Base-by-base conservation (phyloP, 192 early-diverging fungal genomes). In the Coemansia sp. region DNA sequence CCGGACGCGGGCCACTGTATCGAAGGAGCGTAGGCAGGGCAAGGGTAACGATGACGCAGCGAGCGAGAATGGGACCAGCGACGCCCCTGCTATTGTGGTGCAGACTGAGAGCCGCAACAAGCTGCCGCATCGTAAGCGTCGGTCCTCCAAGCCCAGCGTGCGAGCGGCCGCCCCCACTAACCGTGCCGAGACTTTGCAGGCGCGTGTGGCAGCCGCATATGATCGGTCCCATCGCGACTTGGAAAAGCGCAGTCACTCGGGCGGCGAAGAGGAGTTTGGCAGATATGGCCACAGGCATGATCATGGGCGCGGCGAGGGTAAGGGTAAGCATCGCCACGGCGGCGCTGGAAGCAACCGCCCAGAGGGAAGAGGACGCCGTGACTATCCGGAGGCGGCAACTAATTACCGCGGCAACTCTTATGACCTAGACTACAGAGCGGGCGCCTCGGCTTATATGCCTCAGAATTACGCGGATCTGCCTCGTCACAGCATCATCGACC, bases 401-500 rank as follows among this genome's bases (percentile, higher is more conserved):
- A n/a, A 43, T 28, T 68, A 71, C 35, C 39, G 50, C 32, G 76
- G 63, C n/a, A 49, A 57, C 17, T 30, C 68, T 6, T 73, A 76
- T 23, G 69, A 49, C 16, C 47, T 53, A n/a, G 72, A 71, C 57
- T 74, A 68, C 46, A 57, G 66, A 4, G 40, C 60, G 44, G 65
- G 65, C 35, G 49, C 62, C 23, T 44, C 69, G 58, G 35, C 50
- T 9, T 78, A 67, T 49, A 71, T 67, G 17, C 17, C 68, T 26
- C 77, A 74, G 43, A 72, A 73, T 55, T 82, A 82, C 62, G 33
- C 69, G 46, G 81, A 83, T 39, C 4, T 83, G 21, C 76, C 81
- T 53, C 72, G 81, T 3, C 81, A 83, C 64, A 83, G 81, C 70
- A 77, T 83, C 67, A 83, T 83, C 52, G 81, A 83, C 39, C 81